Evolutionary conservation across 2,329 filamentous ascomycete species (phyloP), one percentile per base, ranked within the genome.

Genomic region (Ophiostoma himal-ulmi): DNA sequence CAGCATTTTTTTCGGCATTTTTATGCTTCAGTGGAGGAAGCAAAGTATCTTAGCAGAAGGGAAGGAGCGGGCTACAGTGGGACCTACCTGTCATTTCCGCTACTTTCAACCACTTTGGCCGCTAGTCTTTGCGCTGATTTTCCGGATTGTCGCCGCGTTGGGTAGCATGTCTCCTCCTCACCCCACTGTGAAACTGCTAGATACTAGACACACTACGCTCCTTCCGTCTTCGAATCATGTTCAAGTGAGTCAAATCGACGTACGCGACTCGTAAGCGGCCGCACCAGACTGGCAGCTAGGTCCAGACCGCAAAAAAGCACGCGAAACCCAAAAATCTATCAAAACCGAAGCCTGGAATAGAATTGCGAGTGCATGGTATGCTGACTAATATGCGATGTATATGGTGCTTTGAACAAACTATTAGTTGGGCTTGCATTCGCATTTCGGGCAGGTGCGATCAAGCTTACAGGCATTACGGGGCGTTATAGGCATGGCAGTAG

Each of bases 171-270:
- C 26, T 62, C 52, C 57, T 44, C 57, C 37, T 34, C 57, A 62
- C 57, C 57, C 57, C 57, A 62, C 57, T 62, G 57, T 57, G 36
- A 67, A 54, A 67, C 66, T 30, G 30, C 30, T 30, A 30, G 30
- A 30, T 64, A 37, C 52, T 54, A 44, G 66, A 60, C 69, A 48
- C 70, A 71, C 70, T 69, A 71, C 62, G 67, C 60, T 67, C 41
- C 36, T 69, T 71, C 67, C 70, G 70, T 71, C 70, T 48, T 48
- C 37, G 60, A 65, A 34, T 39, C 30, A 37, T 44, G 34, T 57
- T 57, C 67, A 68, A 66, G 65, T 68, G 70, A 68, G 67, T 39
- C 60, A 48, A 36, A 7, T 37, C 17, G 34, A 13, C 26, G 4
- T 36, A 36, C 13, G 67, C 44, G 41, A 68, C 67, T 66, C 67